Percentiles rank a stretch among this genome's conserved stretches.
Conservation (phyloP, 1,284 basidiomycete species). For the Megacollybia platyphylla region DNA sequence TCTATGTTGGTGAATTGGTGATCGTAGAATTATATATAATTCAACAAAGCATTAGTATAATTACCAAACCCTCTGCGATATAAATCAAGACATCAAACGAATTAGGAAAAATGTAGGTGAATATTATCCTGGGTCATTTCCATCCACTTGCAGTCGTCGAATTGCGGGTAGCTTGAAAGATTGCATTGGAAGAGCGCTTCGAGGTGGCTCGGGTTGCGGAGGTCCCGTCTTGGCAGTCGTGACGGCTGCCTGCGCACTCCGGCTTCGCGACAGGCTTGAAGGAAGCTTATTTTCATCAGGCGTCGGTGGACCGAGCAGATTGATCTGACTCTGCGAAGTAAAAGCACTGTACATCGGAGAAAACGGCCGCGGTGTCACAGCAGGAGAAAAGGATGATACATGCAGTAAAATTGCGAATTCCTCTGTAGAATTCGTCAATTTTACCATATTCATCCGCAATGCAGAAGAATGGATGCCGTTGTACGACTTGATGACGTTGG, state of each 20-base stretch:
- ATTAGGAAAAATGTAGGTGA: background rate
- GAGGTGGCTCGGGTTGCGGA: slow-evolving; percentile 20
- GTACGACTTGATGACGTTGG: slow-evolving; percentile 50
- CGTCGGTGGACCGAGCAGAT: slow-evolving; percentile 13
- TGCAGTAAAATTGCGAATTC: slow-evolving; percentile 69
- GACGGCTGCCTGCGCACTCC: slow-evolving; percentile 26
- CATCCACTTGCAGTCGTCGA: slow-evolving; percentile 3
- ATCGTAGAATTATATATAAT: background rate
- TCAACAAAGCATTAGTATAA: background rate
- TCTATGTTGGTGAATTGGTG: slow-evolving; percentile 49
- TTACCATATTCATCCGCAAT: slow-evolving; percentile 54
- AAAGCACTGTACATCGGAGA: slow-evolving; percentile 36
- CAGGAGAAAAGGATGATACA: slow-evolving; percentile 64
- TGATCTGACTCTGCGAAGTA: slow-evolving; percentile 17
- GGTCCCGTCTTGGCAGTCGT: slow-evolving; percentile 17
- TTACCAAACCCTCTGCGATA: background rate
- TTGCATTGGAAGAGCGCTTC: slow-evolving; percentile 34
- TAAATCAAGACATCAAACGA: background rate
- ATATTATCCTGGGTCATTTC: slow-evolving; percentile 1
- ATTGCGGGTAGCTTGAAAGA: slow-evolving; percentile 22
- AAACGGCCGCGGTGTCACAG: slow-evolving; percentile 35
- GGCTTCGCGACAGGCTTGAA: slow-evolving; percentile 30
- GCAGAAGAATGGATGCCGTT: slow-evolving; percentile 39
- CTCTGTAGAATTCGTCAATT: slow-evolving; percentile 65
- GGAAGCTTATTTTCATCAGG: background rate